phyloP scores from a whole-genome alignment of 2,329 filamentous ascomycete genomes.

The Aureobasidium melanogenum region DNA sequence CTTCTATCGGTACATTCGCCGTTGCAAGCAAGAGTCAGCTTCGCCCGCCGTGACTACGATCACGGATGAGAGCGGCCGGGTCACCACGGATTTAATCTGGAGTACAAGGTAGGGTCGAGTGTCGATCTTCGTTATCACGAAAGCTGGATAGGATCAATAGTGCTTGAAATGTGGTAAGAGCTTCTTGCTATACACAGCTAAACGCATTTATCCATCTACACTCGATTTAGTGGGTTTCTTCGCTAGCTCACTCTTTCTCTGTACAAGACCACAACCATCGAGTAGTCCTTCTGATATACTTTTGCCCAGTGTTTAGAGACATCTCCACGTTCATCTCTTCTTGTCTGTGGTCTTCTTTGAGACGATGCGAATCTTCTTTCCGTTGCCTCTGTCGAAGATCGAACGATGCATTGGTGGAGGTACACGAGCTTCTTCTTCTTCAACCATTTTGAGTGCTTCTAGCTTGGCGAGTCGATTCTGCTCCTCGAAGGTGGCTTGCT shows the following conservation, averaged over 20 bases:
- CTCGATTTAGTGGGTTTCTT: too few species aligned
- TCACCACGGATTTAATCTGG: background rate
- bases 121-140: background rate
- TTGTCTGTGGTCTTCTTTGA: background rate
- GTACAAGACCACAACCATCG: constrained; percentile 25
- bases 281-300: constrained; percentile 53
- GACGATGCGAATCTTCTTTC: constrained; percentile 15
- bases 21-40: background rate
- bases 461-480: constrained; percentile 28
- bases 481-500: constrained; percentile 18
- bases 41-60: background rate
- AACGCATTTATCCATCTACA: constrained; percentile 42
- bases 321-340: constrained; percentile 41
- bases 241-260: too few species aligned
- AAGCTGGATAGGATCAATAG: constrained; percentile 35
- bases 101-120: background rate
- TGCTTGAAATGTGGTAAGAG: constrained; percentile 41
- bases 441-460: constrained; percentile 24
- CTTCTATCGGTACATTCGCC: background rate
- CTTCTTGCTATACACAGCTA: constrained; percentile 44
- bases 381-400: constrained; percentile 5
- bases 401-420: constrained; percentile 2
- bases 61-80: background rate
- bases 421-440: constrained; percentile 12
- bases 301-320: constrained; percentile 38